Conservation (phyloP, 768 basidiomycete species). For the Pleurotus cornucopiae region DNA sequence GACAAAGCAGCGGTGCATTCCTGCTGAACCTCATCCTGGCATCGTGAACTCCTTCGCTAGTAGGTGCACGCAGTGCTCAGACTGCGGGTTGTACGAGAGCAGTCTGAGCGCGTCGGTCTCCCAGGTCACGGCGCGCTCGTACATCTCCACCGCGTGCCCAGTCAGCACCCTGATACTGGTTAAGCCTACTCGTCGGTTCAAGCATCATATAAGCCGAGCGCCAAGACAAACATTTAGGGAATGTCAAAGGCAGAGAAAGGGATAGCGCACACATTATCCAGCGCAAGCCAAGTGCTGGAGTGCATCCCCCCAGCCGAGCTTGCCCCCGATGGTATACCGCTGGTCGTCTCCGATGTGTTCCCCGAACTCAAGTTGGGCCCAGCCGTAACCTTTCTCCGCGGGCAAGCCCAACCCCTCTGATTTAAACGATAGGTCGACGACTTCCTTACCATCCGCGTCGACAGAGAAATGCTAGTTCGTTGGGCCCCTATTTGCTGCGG, state of each 20-base stretch:
- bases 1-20: neutral
- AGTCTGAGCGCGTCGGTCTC: slow-evolving; percentile 11
- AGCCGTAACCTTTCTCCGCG: slow-evolving; percentile 24
- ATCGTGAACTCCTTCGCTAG: neutral
- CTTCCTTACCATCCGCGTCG: too few relatives aligned
- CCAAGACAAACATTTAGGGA: too few relatives aligned
- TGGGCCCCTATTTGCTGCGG: too few relatives aligned
- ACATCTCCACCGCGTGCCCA: slow-evolving; percentile 19
- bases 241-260: too few relatives aligned
- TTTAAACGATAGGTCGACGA: too few relatives aligned
- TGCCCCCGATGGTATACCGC: slow-evolving; percentile 20
- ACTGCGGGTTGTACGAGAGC: slow-evolving; percentile 2
- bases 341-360: slow-evolving; percentile 21
- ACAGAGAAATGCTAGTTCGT: too few relatives aligned
- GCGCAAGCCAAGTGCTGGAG: slow-evolving; percentile 26
- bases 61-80: neutral
- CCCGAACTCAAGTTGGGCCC: slow-evolving; percentile 19
- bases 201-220: too few relatives aligned
- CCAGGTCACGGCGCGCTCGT: slow-evolving; percentile 16
- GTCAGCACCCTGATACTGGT: slow-evolving; percentile 23
- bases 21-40: neutral
- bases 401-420: slow-evolving; percentile 24
- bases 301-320: slow-evolving; percentile 30
- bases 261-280: neutral
- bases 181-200: too few relatives aligned